These are phyloP conservation scores for Trypanosoma congolense DNA, from an alignment of 208 protist genomes.

Conservation along the genomic window DNA sequence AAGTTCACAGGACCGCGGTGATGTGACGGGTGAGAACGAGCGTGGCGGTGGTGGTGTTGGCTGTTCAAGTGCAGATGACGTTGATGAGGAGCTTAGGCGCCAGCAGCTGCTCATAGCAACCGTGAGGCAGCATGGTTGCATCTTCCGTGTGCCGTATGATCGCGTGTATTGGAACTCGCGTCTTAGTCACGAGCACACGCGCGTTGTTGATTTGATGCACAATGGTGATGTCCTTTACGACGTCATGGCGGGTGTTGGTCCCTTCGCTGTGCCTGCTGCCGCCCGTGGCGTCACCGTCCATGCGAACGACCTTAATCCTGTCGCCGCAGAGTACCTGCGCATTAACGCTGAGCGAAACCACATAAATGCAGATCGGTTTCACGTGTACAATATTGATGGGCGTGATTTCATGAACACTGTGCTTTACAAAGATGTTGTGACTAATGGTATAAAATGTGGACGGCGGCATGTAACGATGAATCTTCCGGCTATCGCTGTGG, in stretches of 20 bases:
- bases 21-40: no score
- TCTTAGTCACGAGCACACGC: constrained; percentile 92
- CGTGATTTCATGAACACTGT: constrained; percentile 90
- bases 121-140: constrained; percentile 90
- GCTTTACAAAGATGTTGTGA: constrained; percentile 36
- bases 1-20: neutral
- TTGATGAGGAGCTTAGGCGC: constrained; percentile 18
- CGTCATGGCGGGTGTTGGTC: constrained; percentile 97
- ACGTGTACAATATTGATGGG: constrained; percentile 92
- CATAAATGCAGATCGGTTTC: constrained; percentile 41
- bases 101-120: constrained; percentile 54
- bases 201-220: constrained; percentile 78
- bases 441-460: constrained; percentile 2
- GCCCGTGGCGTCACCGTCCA: constrained; percentile 79
- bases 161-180: constrained; percentile 98
- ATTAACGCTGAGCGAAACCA: constrained; percentile 91
- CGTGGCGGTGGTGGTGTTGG: no score
- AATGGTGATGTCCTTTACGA: constrained; percentile 85
- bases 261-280: constrained; percentile 95
- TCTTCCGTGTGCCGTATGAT: constrained; percentile 94
- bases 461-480: constrained; percentile 96
- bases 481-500: constrained; percentile 92
- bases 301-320: constrained; percentile 98
- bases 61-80: neutral
- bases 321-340: constrained; percentile 83